Evolutionary conservation across 345 rosid species (phyloP).

Genomic region (Corymbia maculata): DNA sequence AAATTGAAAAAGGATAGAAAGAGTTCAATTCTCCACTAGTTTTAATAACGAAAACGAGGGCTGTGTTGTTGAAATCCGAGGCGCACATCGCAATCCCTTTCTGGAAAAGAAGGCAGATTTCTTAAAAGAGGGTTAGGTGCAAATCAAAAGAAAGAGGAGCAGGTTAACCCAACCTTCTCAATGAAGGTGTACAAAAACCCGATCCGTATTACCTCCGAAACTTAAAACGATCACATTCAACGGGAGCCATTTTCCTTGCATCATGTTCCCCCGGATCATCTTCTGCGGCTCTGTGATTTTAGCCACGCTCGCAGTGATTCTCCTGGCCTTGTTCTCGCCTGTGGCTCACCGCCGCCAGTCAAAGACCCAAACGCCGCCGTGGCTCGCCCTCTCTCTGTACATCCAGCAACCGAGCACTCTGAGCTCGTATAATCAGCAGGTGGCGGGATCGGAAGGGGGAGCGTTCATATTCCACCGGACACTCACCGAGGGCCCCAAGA

Average conservation of each 20-base stretch:
- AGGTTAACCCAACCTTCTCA: neutral
- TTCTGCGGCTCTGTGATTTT: neutral
- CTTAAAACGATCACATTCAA: neutral
- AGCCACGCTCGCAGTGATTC: neutral
- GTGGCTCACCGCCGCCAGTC: slow-evolving; percentile 15
- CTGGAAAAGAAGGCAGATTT: neutral
- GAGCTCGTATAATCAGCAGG: slow-evolving; percentile 3
- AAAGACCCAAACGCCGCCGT: slow-evolving; percentile 12
- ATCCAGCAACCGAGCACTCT: slow-evolving; percentile 41
- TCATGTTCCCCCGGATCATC: slow-evolving; percentile 54
- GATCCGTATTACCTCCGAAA: neutral
- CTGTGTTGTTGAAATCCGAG: neutral
- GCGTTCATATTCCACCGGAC: slow-evolving; percentile 57
- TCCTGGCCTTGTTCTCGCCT: slow-evolving; percentile 46
- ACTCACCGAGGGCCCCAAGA: slow-evolving; percentile 60
- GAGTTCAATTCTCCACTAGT: neutral
- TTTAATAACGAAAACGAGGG: neutral
- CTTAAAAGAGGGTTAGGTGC: slow-evolving; percentile 10
- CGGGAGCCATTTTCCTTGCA: neutral
- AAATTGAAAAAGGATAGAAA: neutral
- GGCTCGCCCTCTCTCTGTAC: slow-evolving; percentile 61
- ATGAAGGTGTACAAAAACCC: neutral
- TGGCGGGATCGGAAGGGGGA: slow-evolving; percentile 3
- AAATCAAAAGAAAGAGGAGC: slow-evolving; percentile 22
- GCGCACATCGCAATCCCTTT: neutral